Evolutionary conservation across 306 rosid genomes (phyloP).

Genomic region (Neltuma alba): DNA sequence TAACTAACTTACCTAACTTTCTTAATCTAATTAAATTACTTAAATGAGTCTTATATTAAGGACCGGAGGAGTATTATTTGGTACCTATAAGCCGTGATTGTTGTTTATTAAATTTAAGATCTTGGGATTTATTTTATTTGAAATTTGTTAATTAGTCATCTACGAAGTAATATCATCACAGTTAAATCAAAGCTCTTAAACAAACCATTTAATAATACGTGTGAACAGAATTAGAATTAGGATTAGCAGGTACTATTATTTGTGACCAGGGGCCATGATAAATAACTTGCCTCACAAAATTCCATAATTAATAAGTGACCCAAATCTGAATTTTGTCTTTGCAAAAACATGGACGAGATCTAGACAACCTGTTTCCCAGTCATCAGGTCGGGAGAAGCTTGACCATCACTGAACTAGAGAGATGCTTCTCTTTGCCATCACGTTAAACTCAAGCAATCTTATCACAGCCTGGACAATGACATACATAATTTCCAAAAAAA

Average conservation of each 20-base stretch:
- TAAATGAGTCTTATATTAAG: no score
- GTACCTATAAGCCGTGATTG: background rate
- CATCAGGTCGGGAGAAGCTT: background rate
- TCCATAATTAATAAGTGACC: background rate
- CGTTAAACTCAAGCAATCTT: background rate
- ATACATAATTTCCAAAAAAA: background rate
- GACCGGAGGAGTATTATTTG: no score
- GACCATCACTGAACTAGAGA: background rate
- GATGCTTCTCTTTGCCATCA: background rate
- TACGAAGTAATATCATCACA: background rate
- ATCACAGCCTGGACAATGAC: constrained; percentile 14
- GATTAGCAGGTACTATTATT: no score
- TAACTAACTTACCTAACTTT: no score
- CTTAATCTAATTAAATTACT: no score
- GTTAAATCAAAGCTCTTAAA: background rate
- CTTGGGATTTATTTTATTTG: background rate
- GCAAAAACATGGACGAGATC: constrained; percentile 1
- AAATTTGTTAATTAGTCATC: background rate
- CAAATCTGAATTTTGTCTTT: background rate
- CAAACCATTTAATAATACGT: no score
- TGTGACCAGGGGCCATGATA: no score
- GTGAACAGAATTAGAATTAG: no score
- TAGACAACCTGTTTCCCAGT: constrained; percentile 12
- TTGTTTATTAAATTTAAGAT: no score
- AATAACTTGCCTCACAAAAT: background rate